Percentiles rank a stretch among this genome's conserved stretches.
Conservation (phyloP, 1,284 basidiomycete genomes). For the Boletellus deceptivus region DNA sequence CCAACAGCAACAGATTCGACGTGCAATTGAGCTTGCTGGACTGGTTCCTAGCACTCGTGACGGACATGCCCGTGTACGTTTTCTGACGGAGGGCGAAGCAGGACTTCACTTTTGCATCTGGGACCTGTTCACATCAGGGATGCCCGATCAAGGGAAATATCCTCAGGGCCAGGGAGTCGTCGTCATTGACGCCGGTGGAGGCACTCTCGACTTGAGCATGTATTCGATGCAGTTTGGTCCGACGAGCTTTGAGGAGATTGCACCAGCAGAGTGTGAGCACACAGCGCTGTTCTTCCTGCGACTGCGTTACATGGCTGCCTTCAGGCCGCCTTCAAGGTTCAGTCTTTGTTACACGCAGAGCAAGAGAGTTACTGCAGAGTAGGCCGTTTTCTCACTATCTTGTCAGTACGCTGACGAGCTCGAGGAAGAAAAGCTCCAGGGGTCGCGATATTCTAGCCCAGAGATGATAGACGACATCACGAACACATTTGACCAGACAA, state of each 20-base stretch:
- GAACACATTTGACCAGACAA: conserved; percentile 36
- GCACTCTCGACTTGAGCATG: conserved; percentile 52
- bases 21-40: conserved; percentile 32
- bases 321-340: conserved; percentile 34
- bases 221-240: conserved; percentile 35
- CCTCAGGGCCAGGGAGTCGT: conserved; percentile 39
- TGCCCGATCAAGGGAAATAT: conserved; percentile 5
- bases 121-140: conserved; percentile 33
- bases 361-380: conserved; percentile 37
- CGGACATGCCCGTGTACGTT: conserved; percentile 34
- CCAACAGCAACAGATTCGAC: conserved; percentile 38
- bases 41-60: conserved; percentile 25
- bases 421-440: conserved; percentile 8
- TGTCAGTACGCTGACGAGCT: background rate
- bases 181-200: conserved; percentile 54
- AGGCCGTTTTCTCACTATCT: background rate
- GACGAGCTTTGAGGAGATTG: conserved; percentile 35
- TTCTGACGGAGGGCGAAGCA: conserved; percentile 50
- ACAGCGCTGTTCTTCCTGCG: too few species aligned
- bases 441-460: conserved; percentile 13
- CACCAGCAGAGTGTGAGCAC: conserved; percentile 35
- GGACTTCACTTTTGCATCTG: conserved; percentile 45
- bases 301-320: conserved; percentile 1
- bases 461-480: conserved; percentile 35
- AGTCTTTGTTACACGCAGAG: conserved; percentile 41